These are phyloP conservation scores for Hura crepitans DNA, from an alignment of 441 rosid species.

Conservation along the genomic window DNA sequence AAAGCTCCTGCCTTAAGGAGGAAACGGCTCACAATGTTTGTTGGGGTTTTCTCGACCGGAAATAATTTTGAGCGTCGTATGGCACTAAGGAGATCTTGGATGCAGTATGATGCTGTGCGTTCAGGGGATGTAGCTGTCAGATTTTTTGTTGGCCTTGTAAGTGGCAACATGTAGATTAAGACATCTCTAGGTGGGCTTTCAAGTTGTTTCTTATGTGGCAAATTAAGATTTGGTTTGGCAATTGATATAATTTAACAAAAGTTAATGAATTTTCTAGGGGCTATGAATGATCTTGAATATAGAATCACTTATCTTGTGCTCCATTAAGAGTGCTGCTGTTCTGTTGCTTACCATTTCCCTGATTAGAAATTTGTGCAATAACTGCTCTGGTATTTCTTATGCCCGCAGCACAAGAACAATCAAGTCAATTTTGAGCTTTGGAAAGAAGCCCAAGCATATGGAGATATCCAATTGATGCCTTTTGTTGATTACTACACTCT, in stretches of 20 bases:
- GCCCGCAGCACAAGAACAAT: conserved; percentile 56
- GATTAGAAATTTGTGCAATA: conserved; percentile 12
- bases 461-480: conserved; percentile 88
- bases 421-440: conserved; percentile 77
- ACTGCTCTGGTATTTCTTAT: conserved; percentile 19
- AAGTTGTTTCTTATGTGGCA: conserved; percentile 1
- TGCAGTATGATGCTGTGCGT: conserved; percentile 69
- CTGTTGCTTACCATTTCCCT: neutral
- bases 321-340: neutral
- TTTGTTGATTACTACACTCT: conserved; percentile 86
- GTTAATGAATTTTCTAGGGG: conserved; percentile 3
- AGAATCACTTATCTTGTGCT: neutral
- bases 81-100: conserved; percentile 94
- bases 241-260: neutral
- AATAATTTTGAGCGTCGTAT: conserved; percentile 85
- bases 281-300: neutral
- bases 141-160: conserved; percentile 87
- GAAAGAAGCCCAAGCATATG: conserved; percentile 83
- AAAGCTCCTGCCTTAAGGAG: conserved; percentile 55
- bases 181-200: neutral
- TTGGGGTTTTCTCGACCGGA: conserved; percentile 89
- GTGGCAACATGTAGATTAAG: conserved; percentile 26
- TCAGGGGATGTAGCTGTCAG: conserved; percentile 80
- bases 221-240: neutral
- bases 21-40: conserved; percentile 51